Percentiles rank a stretch among this genome's conserved stretches.
phyloP scores from a whole-genome alignment of 78 protist species.

The Protostelium mycophagum region DNA sequence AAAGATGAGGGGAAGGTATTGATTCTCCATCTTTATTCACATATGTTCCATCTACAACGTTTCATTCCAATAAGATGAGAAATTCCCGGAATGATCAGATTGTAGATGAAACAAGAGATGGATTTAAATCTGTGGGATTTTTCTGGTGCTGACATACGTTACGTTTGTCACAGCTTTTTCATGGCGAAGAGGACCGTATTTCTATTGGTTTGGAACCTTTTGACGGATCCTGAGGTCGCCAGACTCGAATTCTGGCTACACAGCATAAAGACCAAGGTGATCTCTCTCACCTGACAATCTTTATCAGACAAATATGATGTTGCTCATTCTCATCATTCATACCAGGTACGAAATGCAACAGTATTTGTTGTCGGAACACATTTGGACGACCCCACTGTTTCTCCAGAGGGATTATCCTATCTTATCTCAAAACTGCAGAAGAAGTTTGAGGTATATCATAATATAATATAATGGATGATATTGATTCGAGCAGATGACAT shows the following conservation, averaged over 20 bases:
- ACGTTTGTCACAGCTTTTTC: slow-evolving; percentile 45
- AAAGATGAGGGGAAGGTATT: background rate
- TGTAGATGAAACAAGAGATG: background rate
- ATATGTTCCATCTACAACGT: too few species aligned
- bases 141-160: slow-evolving; percentile 45
- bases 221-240: slow-evolving; percentile 18
- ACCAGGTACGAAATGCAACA: slow-evolving; percentile 18
- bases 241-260: slow-evolving; percentile 59
- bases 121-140: slow-evolving; percentile 37
- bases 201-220: slow-evolving; percentile 55
- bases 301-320: too few species aligned
- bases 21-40: background rate
- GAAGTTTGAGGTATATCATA: background rate
- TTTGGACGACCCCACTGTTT: slow-evolving; percentile 26
- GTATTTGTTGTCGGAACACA: slow-evolving; percentile 64
- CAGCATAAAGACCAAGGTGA: slow-evolving; percentile 44
- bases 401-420: background rate
- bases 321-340: too few species aligned
- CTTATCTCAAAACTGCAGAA: slow-evolving; percentile 2
- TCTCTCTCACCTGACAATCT: too few species aligned
- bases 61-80: too few species aligned
- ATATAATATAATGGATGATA: background rate
- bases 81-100: too few species aligned
- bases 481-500: background rate
- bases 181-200: slow-evolving; percentile 38